Evolutionary conservation across 78 protist genomes (phyloP).

Genomic region (Ministeria vibrans): DNA sequence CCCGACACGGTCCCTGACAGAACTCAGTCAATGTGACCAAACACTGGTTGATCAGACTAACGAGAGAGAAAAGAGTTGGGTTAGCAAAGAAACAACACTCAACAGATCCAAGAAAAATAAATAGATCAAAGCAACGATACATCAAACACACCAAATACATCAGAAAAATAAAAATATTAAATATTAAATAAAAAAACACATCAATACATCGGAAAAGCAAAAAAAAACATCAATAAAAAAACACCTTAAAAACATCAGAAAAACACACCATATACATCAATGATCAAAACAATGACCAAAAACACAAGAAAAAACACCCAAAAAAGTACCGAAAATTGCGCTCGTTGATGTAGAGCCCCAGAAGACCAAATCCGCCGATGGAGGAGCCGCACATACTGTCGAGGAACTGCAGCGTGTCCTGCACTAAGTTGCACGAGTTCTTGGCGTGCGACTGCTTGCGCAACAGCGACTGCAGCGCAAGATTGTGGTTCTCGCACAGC

Average conservation of each 20-base stretch:
- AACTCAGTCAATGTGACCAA: constrained; percentile 52
- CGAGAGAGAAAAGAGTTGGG: background rate
- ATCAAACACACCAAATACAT: too few species aligned
- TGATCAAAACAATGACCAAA: too few species aligned
- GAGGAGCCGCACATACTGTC: constrained; percentile 19
- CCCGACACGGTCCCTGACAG: constrained; percentile 62
- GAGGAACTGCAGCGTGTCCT: constrained; percentile 8
- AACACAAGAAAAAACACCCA: too few species aligned
- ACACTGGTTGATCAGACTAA: constrained; percentile 16
- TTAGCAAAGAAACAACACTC: background rate
- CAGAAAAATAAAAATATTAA: too few species aligned
- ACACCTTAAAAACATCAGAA: too few species aligned
- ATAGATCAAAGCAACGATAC: background rate
- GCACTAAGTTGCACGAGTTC: constrained; percentile 17
- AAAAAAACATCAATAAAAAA: too few species aligned
- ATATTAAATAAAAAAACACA: too few species aligned
- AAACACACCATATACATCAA: too few species aligned
- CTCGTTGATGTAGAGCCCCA: background rate
- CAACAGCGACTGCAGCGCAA: background rate
- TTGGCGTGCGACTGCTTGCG: background rate
- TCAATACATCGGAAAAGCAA: too few species aligned
- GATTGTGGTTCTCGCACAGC: constrained; percentile 43
- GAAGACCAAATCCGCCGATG: background rate
- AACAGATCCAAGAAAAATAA: background rate
- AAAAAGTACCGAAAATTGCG: background rate